Evolutionary conservation across 2,329 filamentous ascomycete genomes (phyloP).

Genomic region (Leptosphaerulina australis): DNA sequence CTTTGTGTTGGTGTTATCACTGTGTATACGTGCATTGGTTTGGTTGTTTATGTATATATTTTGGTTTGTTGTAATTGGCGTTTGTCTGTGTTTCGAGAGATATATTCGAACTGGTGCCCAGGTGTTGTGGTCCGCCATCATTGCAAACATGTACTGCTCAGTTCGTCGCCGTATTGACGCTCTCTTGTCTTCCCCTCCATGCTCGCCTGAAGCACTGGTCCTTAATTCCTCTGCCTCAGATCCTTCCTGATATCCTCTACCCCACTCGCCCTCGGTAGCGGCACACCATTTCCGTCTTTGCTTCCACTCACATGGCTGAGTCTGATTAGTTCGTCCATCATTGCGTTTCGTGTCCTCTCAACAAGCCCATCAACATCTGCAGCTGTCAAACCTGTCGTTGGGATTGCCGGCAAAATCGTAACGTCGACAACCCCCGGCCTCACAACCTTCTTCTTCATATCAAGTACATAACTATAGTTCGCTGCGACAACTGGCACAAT

Average conservation of each 20-base stretch:
- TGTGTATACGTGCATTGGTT: background rate
- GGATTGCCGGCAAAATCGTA: slow-evolving; percentile 45
- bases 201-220: background rate
- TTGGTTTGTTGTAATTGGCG: background rate
- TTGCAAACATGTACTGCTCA: background rate
- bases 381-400: slow-evolving; percentile 42
- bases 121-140: background rate
- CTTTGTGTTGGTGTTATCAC: background rate
- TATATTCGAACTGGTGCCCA: background rate
- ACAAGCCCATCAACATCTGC: slow-evolving; percentile 45
- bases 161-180: background rate
- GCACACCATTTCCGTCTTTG: slow-evolving; percentile 31
- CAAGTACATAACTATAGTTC: slow-evolving; percentile 57
- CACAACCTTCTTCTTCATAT: slow-evolving; percentile 53
- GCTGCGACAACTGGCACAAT: slow-evolving; percentile 77
- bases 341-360: slow-evolving; percentile 41
- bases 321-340: slow-evolving; percentile 46
- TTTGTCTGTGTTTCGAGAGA: background rate
- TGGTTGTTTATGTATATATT: background rate
- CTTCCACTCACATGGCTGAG: slow-evolving; percentile 35
- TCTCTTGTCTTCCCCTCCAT: background rate
- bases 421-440: slow-evolving; percentile 62
- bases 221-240: slow-evolving; percentile 35
- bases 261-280: slow-evolving; percentile 33
- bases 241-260: slow-evolving; percentile 28